A percentile compares a stretch with the other conserved stretches of the same genome.
These are phyloP conservation scores for Pleurotus platypus DNA, from an alignment of 768 basidiomycete species.

Conservation along the genomic window DNA sequence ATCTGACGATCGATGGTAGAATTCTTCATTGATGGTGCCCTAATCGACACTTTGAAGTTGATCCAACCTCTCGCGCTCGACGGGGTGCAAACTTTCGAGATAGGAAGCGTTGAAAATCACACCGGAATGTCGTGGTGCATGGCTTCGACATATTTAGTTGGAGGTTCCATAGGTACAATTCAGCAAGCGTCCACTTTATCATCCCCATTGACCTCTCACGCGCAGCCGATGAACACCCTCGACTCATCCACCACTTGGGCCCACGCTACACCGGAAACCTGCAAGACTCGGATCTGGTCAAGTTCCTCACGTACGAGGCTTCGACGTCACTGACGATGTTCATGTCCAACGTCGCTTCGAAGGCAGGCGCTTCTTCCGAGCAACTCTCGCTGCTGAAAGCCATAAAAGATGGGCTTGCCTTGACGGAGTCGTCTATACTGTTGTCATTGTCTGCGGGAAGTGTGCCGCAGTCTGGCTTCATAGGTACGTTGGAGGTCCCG, in stretches of 20 bases:
- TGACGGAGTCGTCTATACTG: conserved; percentile 36
- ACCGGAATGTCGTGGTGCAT: conserved; percentile 63
- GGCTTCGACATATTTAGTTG: conserved; percentile 61
- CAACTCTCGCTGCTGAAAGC: conserved; percentile 38
- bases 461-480: conserved; percentile 3
- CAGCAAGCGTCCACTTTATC: neutral
- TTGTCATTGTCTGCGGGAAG: conserved; percentile 32
- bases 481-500: neutral
- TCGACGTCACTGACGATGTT: conserved; percentile 83
- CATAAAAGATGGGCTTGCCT: conserved; percentile 28
- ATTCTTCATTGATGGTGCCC: conserved; percentile 69
- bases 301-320: conserved; percentile 82
- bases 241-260: conserved; percentile 78
- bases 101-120: conserved; percentile 51
- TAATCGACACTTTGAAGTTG: conserved; percentile 61
- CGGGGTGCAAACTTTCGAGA: conserved; percentile 36
- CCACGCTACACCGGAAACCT: conserved; percentile 76
- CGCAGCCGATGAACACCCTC: conserved; percentile 67
- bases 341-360: conserved; percentile 44
- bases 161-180: conserved; percentile 50
- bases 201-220: neutral
- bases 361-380: conserved; percentile 18
- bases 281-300: conserved; percentile 65
- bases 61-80: conserved; percentile 42
- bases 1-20: conserved; percentile 35